A percentile compares a stretch with the other conserved stretches of the same genome.
These are phyloP conservation scores for Vanderwaltozyma tropicalis DNA, from an alignment of 805 yeast species.

Conservation along the genomic window DNA sequence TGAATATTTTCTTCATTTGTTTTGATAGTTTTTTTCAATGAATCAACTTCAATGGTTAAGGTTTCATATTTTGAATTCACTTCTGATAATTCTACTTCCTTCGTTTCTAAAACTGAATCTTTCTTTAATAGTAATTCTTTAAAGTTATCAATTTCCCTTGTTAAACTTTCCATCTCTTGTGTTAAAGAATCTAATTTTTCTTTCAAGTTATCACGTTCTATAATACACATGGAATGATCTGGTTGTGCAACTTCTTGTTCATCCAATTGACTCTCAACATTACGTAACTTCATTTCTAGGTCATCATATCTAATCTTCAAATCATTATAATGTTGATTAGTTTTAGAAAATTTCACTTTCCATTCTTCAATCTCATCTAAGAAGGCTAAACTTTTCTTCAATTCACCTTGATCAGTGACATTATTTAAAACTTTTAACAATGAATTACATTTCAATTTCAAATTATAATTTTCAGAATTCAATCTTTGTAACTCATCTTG, in stretches of 20 bases:
- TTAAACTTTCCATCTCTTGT: background rate
- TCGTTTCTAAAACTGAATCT: background rate
- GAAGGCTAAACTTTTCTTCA: conserved; percentile 13
- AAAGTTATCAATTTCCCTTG: background rate
- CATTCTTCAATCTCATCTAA: conserved; percentile 18
- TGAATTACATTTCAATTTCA: conserved; percentile 22
- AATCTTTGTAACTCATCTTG: conserved; percentile 18
- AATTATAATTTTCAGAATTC: conserved; percentile 20
- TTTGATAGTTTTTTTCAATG: background rate
- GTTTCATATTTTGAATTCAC: conserved; percentile 1
- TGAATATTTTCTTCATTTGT: background rate
- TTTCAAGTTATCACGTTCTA: conserved; percentile 3
- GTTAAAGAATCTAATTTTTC: conserved; percentile 1
- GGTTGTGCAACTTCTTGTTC: background rate
- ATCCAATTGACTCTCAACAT: background rate
- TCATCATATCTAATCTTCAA: conserved; percentile 11
- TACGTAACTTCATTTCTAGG: conserved; percentile 1
- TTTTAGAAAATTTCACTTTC: conserved; percentile 10
- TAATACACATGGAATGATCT: background rate
- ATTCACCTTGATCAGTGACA: conserved; percentile 19
- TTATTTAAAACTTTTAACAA: conserved; percentile 21
- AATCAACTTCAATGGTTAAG: background rate
- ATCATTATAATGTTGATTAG: conserved; percentile 8
- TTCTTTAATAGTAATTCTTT: background rate
- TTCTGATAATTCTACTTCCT: background rate